phyloP scores from a whole-genome alignment of 169 alveolate genomes.

The Eimeria praecox region DNA sequence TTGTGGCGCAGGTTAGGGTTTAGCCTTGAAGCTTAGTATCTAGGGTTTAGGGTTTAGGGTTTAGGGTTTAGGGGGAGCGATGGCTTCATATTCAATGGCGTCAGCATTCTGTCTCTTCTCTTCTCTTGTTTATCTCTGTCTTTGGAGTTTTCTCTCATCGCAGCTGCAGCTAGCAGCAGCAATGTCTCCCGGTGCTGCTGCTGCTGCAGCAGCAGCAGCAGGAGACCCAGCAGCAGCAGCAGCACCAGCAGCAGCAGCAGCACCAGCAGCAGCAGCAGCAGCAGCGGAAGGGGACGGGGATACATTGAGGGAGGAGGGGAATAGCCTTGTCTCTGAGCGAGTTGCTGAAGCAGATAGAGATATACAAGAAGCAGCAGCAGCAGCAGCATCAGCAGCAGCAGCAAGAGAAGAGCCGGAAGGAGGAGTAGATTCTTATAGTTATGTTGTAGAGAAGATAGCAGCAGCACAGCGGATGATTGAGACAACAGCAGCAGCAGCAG shows the following conservation, averaged over 20 bases:
- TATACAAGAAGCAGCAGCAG: slow-evolving; percentile 15
- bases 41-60: slow-evolving; percentile 23
- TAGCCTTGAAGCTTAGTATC: no score
- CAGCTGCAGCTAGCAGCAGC: slow-evolving; percentile 21
- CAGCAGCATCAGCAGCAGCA: slow-evolving; percentile 7
- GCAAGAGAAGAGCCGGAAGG: background rate
- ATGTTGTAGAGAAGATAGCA: no score
- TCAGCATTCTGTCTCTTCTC: background rate
- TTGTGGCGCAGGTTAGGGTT: no score
- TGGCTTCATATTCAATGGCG: background rate
- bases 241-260: background rate
- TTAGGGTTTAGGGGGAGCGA: background rate
- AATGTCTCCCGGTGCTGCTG: background rate
- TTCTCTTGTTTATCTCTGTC: background rate
- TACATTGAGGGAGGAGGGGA: background rate
- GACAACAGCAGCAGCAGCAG: background rate
- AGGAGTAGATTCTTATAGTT: no score
- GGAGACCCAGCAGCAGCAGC: background rate
- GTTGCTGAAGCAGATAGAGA: background rate
- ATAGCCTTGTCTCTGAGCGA: background rate
- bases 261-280: background rate
- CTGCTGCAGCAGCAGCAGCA: background rate
- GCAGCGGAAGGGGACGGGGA: background rate
- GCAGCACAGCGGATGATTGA: no score
- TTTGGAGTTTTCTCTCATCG: background rate